Percentiles rank a stretch among this genome's conserved stretches.
phyloP scores from a whole-genome alignment of 192 early-diverging fungal genomes.

The Rhizophagus prolifer region DNA sequence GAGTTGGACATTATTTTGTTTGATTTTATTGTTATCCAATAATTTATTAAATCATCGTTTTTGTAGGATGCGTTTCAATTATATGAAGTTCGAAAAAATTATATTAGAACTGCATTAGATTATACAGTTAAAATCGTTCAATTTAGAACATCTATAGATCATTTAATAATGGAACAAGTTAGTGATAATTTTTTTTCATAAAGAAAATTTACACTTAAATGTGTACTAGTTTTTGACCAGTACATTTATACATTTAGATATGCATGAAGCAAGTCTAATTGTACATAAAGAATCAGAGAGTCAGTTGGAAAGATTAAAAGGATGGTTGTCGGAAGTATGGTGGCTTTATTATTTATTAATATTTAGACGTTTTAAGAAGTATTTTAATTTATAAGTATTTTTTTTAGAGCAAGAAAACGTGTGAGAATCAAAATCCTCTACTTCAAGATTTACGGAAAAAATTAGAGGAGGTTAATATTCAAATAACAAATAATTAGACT shows the following conservation, averaged over 20 bases:
- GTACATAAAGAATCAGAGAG: constrained; percentile 37
- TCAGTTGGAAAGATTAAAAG: constrained; percentile 39
- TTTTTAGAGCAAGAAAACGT: constrained; percentile 35
- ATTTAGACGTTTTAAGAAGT: not conserved
- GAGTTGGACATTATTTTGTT: not conserved
- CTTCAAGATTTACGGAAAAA: constrained; percentile 31
- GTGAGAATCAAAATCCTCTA: constrained; percentile 31
- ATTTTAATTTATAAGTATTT: not conserved
- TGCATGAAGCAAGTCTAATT: constrained; percentile 35
- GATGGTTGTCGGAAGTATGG: constrained; percentile 41
- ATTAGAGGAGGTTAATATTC: constrained; percentile 32
- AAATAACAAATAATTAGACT: not conserved
- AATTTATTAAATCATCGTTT: not conserved
- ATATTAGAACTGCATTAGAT: constrained; percentile 55
- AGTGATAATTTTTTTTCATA: not conserved
- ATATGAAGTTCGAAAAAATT: constrained; percentile 63
- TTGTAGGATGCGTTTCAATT: constrained; percentile 62
- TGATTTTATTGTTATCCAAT: not conserved
- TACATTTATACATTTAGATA: constrained; percentile 42
- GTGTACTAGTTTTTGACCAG: constrained; percentile 46
- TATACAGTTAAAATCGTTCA: constrained; percentile 54
- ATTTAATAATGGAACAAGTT: constrained; percentile 52
- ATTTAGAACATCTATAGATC: constrained; percentile 55
- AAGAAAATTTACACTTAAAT: too few relatives aligned
- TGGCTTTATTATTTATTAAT: constrained; percentile 6